Conservation (phyloP, 1,139 yeast species). For the Debaryomyces nepalensis region DNA sequence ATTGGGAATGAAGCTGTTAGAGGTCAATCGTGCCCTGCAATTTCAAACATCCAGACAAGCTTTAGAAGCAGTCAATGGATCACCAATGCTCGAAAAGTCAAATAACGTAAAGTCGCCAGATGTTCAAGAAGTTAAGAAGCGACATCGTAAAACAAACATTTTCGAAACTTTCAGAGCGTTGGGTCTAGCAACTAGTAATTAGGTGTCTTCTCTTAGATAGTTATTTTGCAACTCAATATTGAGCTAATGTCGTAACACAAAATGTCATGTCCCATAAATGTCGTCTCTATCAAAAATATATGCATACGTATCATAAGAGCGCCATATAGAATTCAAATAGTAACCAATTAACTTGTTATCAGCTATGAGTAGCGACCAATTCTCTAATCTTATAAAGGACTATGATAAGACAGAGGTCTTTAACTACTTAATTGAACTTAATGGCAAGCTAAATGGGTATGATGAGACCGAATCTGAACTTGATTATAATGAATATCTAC, state of each 20-base stretch:
- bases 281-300: slow-evolving; percentile 9
- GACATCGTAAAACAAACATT: slow-evolving; percentile 6
- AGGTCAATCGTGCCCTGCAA: too few species aligned
- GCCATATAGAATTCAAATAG: background rate
- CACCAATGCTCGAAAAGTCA: slow-evolving; percentile 5
- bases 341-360: background rate
- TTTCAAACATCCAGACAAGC: background rate
- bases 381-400: background rate
- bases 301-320: slow-evolving; percentile 3
- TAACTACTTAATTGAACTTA: slow-evolving; percentile 30
- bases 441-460: slow-evolving; percentile 24
- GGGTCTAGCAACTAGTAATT: background rate
- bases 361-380: slow-evolving; percentile 9
- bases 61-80: slow-evolving; percentile 5
- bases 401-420: slow-evolving; percentile 29
- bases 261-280: background rate
- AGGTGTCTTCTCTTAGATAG: background rate
- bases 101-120: background rate
- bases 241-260: slow-evolving; percentile 7
- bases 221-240: slow-evolving; percentile 2
- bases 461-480: slow-evolving; percentile 16
- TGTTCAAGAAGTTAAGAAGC: background rate
- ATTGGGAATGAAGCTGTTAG: too few species aligned
- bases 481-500: slow-evolving; percentile 23
- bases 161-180: slow-evolving; percentile 9